phyloP scores from a whole-genome alignment of 148 eudicot species.

The Rhododendron henanense region DNA sequence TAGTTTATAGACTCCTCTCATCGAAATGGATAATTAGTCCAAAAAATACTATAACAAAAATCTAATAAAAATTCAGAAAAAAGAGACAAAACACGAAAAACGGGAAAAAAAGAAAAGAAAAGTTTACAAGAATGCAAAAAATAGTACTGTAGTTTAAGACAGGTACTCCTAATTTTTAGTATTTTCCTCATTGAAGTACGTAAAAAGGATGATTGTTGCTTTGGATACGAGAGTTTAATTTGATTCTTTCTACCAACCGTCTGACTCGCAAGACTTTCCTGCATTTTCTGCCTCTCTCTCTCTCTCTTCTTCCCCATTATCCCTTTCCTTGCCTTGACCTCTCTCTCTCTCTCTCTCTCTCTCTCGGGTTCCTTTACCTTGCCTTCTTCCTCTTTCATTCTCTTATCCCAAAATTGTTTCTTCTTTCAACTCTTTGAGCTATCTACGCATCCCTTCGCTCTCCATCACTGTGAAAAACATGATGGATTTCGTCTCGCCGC shows the following conservation, averaged over 20 bases:
- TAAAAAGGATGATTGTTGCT: not conserved
- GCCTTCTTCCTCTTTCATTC: not conserved
- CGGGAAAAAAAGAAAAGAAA: too few species aligned
- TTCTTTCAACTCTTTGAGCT: not conserved
- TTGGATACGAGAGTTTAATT: not conserved
- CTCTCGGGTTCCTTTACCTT: conserved; percentile 2
- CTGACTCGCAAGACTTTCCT: conserved; percentile 4
- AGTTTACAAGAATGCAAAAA: too few species aligned
- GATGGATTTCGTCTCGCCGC: conserved; percentile 22
- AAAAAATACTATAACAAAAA: too few species aligned
- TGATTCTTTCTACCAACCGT: conserved; percentile 8
- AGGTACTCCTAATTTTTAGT: too few species aligned
- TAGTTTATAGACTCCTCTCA: too few species aligned
- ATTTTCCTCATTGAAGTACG: not conserved
- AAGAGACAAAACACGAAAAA: too few species aligned
- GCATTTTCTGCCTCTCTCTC: not conserved
- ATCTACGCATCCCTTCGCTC: not conserved
- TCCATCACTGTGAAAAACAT: conserved; percentile 8
- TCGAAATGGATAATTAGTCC: too few species aligned
- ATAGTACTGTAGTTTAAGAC: too few species aligned
- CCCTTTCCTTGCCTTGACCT: conserved; percentile 14
- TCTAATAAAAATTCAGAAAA: too few species aligned
- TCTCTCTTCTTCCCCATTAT: not conserved
- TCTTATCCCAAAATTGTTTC: not conserved
- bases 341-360: not conserved